These are phyloP conservation scores for Pyrenula aspistea DNA, from an alignment of 495 filamentous ascomycete genomes.

Conservation along the genomic window DNA sequence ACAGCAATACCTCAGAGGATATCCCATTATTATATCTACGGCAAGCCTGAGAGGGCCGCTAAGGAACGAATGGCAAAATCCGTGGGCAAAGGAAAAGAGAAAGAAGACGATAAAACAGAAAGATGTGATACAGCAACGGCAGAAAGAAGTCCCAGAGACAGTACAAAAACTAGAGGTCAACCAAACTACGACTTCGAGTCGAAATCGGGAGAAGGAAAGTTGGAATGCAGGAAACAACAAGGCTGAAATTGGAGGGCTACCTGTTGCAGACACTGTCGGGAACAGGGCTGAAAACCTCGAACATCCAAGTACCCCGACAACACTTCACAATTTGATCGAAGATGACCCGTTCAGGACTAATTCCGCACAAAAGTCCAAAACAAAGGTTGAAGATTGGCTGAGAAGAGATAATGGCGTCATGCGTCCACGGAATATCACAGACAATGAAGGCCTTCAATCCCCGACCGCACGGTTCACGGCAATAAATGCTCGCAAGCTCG, in stretches of 20 bases:
- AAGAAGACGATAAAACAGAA: background rate
- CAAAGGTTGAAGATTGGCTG: background rate
- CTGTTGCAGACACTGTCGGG: background rate
- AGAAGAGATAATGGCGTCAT: background rate
- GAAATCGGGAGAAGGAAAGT: background rate
- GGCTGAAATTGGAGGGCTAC: background rate
- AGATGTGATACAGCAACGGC: background rate
- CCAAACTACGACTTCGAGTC: background rate
- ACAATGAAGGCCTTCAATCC: background rate
- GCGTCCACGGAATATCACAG: background rate
- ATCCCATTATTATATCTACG: background rate
- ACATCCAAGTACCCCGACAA: background rate
- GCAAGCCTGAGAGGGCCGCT: background rate
- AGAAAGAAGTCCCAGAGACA: background rate
- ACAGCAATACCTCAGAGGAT: background rate
- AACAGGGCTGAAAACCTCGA: background rate
- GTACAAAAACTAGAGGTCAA: background rate
- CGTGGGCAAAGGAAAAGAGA: background rate
- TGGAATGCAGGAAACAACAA: background rate
- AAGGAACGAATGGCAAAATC: background rate
- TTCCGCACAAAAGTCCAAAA: background rate
- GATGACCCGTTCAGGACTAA: background rate
- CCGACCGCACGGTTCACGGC: background rate
- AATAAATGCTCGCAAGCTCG: background rate
- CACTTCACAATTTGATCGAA: background rate